Percentiles rank a stretch among this genome's conserved stretches.
These are phyloP conservation scores for Trichoderma pleuroti DNA, from an alignment of 2,329 filamentous ascomycete genomes.

Conservation along the genomic window DNA sequence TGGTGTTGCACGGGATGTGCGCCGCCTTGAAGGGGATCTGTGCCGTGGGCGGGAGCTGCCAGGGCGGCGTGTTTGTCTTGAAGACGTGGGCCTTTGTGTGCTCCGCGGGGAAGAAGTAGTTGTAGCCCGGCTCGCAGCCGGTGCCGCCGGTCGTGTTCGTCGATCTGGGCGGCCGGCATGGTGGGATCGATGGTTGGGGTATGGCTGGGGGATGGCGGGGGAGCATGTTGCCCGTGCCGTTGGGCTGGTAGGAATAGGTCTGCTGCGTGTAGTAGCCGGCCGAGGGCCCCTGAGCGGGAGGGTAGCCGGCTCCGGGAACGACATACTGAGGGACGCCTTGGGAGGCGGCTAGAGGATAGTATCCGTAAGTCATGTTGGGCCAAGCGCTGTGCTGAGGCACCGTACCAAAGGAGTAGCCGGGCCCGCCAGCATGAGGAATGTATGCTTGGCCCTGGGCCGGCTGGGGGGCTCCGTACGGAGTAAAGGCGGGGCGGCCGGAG, in stretches of 20 bases:
- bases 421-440: constrained; percentile 36
- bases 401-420: constrained; percentile 33
- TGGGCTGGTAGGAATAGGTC: constrained; percentile 36
- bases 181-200: constrained; percentile 41
- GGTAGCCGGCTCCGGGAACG: background rate
- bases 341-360: constrained; percentile 22
- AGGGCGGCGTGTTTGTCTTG: constrained; percentile 48
- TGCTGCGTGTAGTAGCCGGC: constrained; percentile 29
- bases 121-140: constrained; percentile 60
- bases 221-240: constrained; percentile 35
- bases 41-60: constrained; percentile 45
- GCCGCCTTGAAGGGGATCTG: constrained; percentile 46
- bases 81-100: constrained; percentile 61
- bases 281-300: background rate
- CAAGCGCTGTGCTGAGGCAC: constrained; percentile 24
- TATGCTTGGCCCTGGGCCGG: constrained; percentile 38
- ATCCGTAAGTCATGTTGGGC: constrained; percentile 29
- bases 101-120: constrained; percentile 57
- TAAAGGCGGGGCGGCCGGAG: constrained; percentile 31
- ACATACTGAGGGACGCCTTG: constrained; percentile 17
- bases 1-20: constrained; percentile 52
- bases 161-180: constrained; percentile 52
- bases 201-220: constrained; percentile 39
- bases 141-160: constrained; percentile 55
- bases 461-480: constrained; percentile 34